Percentiles rank a stretch among this genome's conserved stretches.
These are phyloP conservation scores for Phytophthora citrophthora DNA, from an alignment of 352 stramenopile species.

Conservation along the genomic window DNA sequence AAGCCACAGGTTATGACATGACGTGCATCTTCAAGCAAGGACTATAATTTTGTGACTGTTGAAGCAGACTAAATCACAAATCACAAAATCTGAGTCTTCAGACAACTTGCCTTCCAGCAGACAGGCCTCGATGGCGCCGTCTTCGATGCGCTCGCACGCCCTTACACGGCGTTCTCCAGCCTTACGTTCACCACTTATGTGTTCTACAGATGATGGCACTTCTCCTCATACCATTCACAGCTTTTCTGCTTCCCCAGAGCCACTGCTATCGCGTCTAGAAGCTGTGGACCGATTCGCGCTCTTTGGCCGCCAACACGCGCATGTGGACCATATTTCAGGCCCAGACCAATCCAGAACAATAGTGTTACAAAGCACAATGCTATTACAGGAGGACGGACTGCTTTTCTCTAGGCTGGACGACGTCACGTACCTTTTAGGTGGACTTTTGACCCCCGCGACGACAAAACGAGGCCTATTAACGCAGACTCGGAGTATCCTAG, in stretches of 20 bases:
- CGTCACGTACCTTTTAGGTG: conserved; percentile 67
- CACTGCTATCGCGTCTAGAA: conserved; percentile 26
- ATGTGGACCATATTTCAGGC: conserved; percentile 35
- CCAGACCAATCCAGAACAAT: conserved; percentile 4
- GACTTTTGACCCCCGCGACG: conserved; percentile 32
- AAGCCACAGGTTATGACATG: too few relatives aligned
- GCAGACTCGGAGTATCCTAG: conserved; percentile 41
- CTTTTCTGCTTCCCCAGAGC: background rate
- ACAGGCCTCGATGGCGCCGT: conserved; percentile 16
- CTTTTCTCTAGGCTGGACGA: conserved; percentile 60
- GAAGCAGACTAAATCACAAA: too few relatives aligned
- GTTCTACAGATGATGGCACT: conserved; percentile 3
- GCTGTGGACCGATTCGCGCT: conserved; percentile 47
- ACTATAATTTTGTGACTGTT: too few relatives aligned
- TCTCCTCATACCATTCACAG: background rate
- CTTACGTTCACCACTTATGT: background rate
- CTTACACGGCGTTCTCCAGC: background rate
- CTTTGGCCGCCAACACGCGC: conserved; percentile 54
- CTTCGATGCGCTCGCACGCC: conserved; percentile 8
- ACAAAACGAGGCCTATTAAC: conserved; percentile 8
- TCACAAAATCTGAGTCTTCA: background rate
- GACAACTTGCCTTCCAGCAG: background rate
- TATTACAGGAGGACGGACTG: conserved; percentile 68
- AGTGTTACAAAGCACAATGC: conserved; percentile 52
- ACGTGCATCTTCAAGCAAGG: too few relatives aligned